A percentile compares a stretch with the other conserved stretches of the same genome.
These are phyloP conservation scores for Aspergillus hortae DNA, from an alignment of 2,329 filamentous ascomycete genomes.

Conservation along the genomic window DNA sequence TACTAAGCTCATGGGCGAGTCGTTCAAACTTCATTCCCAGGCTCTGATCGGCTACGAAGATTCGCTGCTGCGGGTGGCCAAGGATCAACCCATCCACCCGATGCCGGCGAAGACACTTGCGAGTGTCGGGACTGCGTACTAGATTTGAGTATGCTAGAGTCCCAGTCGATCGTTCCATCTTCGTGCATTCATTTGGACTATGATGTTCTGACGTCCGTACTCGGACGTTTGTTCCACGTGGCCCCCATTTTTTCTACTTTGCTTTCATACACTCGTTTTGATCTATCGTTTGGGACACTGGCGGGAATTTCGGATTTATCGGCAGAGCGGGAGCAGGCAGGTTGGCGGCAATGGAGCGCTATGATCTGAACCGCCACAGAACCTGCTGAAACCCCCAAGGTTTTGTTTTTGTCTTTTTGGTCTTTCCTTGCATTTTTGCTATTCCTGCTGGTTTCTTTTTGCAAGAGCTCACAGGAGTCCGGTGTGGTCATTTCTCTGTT, in stretches of 20 bases:
- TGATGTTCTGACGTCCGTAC: not conserved
- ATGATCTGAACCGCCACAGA: slow-evolving; percentile 28
- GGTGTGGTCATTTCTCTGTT: slow-evolving; percentile 41
- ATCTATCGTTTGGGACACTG: slow-evolving; percentile 39
- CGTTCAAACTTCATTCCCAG: slow-evolving; percentile 94
- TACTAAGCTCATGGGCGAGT: slow-evolving; percentile 88
- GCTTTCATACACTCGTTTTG: slow-evolving; percentile 31
- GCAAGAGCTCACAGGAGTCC: slow-evolving; percentile 42
- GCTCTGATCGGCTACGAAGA: slow-evolving; percentile 94
- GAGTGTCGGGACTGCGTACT: slow-evolving; percentile 42
- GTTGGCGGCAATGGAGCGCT: slow-evolving; percentile 32
- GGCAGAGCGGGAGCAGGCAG: slow-evolving; percentile 35
- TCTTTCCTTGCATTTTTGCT: slow-evolving; percentile 31
- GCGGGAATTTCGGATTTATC: slow-evolving; percentile 31
- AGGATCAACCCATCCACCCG: slow-evolving; percentile 41
- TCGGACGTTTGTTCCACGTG: not conserved
- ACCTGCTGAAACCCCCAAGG: slow-evolving; percentile 30
- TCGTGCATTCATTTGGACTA: not conserved
- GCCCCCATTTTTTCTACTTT: slow-evolving; percentile 19
- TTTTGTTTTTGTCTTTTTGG: slow-evolving; percentile 17
- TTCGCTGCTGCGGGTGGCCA: slow-evolving; percentile 37
- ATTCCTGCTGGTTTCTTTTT: slow-evolving; percentile 21
- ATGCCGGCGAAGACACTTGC: slow-evolving; percentile 43
- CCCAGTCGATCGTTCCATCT: slow-evolving; percentile 3
- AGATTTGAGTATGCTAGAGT: slow-evolving; percentile 18